A percentile compares a stretch with the other conserved stretches of the same genome.
Evolutionary conservation across 1,284 basidiomycete species (phyloP).

Genomic region (Apiotrichum domesticum): DNA sequence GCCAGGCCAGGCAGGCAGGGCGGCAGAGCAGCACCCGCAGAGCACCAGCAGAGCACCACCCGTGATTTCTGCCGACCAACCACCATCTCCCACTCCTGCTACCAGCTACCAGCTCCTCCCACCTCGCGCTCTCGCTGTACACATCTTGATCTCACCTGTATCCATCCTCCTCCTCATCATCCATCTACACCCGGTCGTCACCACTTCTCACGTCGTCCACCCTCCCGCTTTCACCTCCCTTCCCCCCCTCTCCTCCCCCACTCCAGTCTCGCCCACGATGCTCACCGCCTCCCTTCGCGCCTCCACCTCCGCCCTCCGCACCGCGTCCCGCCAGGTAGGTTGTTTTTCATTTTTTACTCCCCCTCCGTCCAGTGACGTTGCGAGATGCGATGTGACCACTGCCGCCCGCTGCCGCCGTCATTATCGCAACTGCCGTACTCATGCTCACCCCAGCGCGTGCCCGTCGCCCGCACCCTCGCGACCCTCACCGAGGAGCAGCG

Average conservation of each 20-base stretch:
- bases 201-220: neutral
- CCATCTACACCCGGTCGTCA: neutral
- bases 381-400: neutral
- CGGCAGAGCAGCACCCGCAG: no score
- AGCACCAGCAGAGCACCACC: neutral
- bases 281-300: slow-evolving; percentile 29
- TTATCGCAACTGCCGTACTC: slow-evolving; percentile 10
- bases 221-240: neutral
- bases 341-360: neutral
- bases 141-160: no score
- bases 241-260: slow-evolving; percentile 5
- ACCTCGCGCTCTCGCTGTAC: no score
- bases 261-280: slow-evolving; percentile 19
- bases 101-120: no score
- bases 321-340: slow-evolving; percentile 20
- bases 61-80: no score
- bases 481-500: slow-evolving; percentile 38
- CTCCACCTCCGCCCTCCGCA: slow-evolving; percentile 27
- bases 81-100: no score
- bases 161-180: neutral
- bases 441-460: slow-evolving; percentile 19
- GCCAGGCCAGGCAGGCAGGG: no score
- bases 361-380: neutral
- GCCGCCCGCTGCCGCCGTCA: neutral
- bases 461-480: slow-evolving; percentile 36